Base-by-base conservation (phyloP, 139 green algal species). In the Astrephomene gubernaculifera region DNA sequence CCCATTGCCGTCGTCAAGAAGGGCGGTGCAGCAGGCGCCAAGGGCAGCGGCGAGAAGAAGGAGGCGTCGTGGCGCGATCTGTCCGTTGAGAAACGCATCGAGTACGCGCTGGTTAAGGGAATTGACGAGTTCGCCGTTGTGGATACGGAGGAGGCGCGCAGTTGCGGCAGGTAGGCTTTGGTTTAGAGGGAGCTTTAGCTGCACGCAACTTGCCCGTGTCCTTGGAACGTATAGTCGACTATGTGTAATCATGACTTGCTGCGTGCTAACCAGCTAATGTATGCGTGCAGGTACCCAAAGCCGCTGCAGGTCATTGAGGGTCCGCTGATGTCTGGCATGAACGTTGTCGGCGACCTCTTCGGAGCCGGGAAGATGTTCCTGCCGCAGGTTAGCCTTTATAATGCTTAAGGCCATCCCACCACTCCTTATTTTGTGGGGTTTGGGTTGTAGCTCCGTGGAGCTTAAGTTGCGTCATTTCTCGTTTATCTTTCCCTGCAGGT, bases 311-410 rank as follows among this genome's bases (percentile, higher is more conserved):
- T 99, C 70, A 99, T 99, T 79, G 97, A 99, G 93, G 96, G 95
- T 0, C 97, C 97, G 2, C 93, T 99, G 17, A 99, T 99, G 97
- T 96, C 98, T 71, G 97, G 97, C 88, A 99, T 99, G 97, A 99
- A 99, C 71, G 94, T 98, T 0, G 97, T 99, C 25, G 97, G 97
- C 38, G 97, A 99, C 91, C 90, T 99, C 27, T 99, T 99, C 74
- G 97, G 97, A 44, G 95, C 97, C 19, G 97, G 97, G 72, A 99
- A 99, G 93, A 99, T 99, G 96, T 99, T 99, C 89, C 89, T 99
- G 85, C 97, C 97, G 0, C 96, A 98, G 93, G 93, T 92, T 57
- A 57, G 49, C 17, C 49, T 57, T 25, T 54, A 54, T 71, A 38
- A n/a, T 36, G 17, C 63, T 33, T 27, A 24, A 35, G n/a, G n/a